Base-by-base conservation (phyloP, 306 rosid genomes). In the Vicia faba region DNA sequence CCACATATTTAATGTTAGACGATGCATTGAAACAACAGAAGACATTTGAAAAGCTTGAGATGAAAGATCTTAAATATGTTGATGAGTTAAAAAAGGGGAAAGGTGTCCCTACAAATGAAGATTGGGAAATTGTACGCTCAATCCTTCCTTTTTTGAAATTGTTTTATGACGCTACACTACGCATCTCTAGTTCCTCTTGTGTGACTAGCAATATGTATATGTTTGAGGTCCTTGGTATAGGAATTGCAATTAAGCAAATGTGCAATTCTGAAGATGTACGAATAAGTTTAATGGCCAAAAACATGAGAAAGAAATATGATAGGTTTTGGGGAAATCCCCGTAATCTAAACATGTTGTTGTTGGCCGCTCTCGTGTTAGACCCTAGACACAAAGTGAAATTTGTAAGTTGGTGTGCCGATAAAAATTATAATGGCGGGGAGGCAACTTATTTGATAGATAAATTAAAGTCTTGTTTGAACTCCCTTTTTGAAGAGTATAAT, bases 41-140 rank as follows among this genome's bases (percentile, higher is more conserved):
- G 53, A 28, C 56, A 20, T 62, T 62, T 62, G 36, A 62, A 44
- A 26, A 62, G 0, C 67, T 64, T 45, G 70, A 46, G 43, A 14
- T 45, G 20, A 20, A 45, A 3, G 70, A 64, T 20, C 51, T 28
- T 5, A 3, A 45, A 51, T 64, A 64, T 45, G 43, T 44, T 43
- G 14, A 4, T 26, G 70, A 64, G 70, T 64, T 64, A 45, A 13
- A 15, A 29, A 45, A 64, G 4, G 28, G 10, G 16, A 64, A 28
- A 36, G 70, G 70, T 45, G 70, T 64, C 14, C 70, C 57, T 14
- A 28, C 26, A 14, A 4, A 5, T 64, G 57, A 64, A 45, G 70
- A 64, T 28, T 64, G 70, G 57, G 57, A 64, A 19, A 11, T 5
- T 14, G 43, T 31, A 45, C 20, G 20, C 39, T 26, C 53, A 45